A percentile compares a stretch with the other conserved stretches of the same genome.
These are phyloP conservation scores for Chrysoporthe austroafricana DNA, from an alignment of 2,329 filamentous ascomycete genomes.

Conservation along the genomic window DNA sequence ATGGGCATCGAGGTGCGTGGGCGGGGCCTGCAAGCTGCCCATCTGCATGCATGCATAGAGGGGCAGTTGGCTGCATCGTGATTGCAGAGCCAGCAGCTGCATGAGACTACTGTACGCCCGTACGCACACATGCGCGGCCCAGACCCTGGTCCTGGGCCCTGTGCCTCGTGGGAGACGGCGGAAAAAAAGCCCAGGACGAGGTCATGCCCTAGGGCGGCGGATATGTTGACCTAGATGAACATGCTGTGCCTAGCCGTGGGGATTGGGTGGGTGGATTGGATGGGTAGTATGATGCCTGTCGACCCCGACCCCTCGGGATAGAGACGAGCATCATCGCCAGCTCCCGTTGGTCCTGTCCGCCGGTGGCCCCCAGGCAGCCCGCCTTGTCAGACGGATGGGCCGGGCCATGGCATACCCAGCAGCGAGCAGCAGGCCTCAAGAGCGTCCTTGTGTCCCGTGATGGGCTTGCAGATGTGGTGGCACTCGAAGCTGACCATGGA, in stretches of 20 bases:
- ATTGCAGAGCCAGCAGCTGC: conserved; percentile 23
- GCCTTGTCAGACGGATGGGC: not conserved
- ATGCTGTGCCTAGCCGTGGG: not conserved
- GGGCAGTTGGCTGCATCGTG: conserved; percentile 16
- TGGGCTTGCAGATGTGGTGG: conserved; percentile 18
- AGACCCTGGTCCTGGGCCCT: conserved; percentile 15
- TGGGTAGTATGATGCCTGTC: not conserved
- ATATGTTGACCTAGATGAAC: not conserved
- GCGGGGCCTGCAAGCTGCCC: conserved; percentile 21
- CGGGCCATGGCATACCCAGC: not conserved
- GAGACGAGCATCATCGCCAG: no score
- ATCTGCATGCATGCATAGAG: conserved; percentile 11
- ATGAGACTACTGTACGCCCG: conserved; percentile 13
- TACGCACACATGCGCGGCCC: conserved; percentile 15
- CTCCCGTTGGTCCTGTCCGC: no score
- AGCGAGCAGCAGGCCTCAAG: conserved; percentile 3
- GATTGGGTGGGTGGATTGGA: not conserved
- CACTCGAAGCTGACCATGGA: conserved; percentile 17
- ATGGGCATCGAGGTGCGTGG: not conserved
- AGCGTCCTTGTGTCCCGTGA: conserved; percentile 20
- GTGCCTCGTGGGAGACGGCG: conserved; percentile 22
- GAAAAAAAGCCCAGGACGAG: not conserved
- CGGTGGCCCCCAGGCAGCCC: not conserved
- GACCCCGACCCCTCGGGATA: not conserved
- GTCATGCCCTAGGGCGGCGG: not conserved